These are phyloP conservation scores for Paraphoma chrysanthemicola DNA, from an alignment of 2,329 filamentous ascomycete species.

Conservation along the genomic window DNA sequence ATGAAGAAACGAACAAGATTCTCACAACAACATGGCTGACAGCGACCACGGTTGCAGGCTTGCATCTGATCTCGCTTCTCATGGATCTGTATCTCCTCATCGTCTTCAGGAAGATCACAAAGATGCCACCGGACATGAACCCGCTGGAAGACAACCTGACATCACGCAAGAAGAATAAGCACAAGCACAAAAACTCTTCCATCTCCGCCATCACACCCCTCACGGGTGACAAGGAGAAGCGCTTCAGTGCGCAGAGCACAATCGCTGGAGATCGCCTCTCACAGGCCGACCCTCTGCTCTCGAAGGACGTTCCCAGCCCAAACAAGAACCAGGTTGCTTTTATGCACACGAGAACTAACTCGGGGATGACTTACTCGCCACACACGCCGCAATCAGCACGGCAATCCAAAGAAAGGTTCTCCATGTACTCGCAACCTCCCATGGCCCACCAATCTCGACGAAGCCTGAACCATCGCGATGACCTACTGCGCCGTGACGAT, in stretches of 20 bases:
- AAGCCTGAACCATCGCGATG: slow-evolving; percentile 44
- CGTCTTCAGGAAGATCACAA: slow-evolving; percentile 81
- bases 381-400: slow-evolving; percentile 60
- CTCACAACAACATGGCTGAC: slow-evolving; percentile 72
- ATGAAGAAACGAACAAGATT: slow-evolving; percentile 64
- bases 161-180: slow-evolving; percentile 65
- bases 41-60: slow-evolving; percentile 66
- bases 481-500: slow-evolving; percentile 34
- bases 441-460: slow-evolving; percentile 47
- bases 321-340: slow-evolving; percentile 71
- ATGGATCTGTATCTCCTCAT: slow-evolving; percentile 78
- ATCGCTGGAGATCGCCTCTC: slow-evolving; percentile 45
- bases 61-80: slow-evolving; percentile 74
- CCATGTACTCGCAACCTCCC: slow-evolving; percentile 50
- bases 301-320: slow-evolving; percentile 36
- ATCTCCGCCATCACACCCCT: slow-evolving; percentile 52
- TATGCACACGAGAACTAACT: slow-evolving; percentile 76
- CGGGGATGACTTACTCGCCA: slow-evolving; percentile 60
- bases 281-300: slow-evolving; percentile 36
- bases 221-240: slow-evolving; percentile 65
- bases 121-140: slow-evolving; percentile 92
- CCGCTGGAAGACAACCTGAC: slow-evolving; percentile 87
- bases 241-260: slow-evolving; percentile 59
- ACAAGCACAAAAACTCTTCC: slow-evolving; percentile 76
- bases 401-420: slow-evolving; percentile 60